phyloP scores from a whole-genome alignment of 768 basidiomycete species.

The Auriscalpium orientale region DNA sequence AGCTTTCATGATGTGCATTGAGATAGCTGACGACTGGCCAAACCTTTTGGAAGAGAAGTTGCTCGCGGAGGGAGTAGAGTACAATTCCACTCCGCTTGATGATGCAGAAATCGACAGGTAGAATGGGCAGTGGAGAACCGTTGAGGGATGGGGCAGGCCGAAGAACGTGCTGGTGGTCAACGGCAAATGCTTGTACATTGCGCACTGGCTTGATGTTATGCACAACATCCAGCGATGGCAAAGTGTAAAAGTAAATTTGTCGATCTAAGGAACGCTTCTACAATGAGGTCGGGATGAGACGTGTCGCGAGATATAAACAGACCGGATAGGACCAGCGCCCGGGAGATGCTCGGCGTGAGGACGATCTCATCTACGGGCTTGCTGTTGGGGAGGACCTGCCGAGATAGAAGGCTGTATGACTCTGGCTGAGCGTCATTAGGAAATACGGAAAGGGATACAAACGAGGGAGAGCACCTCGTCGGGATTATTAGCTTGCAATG shows the following conservation, averaged over 20 bases:
- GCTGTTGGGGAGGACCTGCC: slow-evolving; percentile 52
- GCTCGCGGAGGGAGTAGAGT: slow-evolving; percentile 59
- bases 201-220: slow-evolving; percentile 67
- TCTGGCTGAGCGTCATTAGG: slow-evolving; percentile 13
- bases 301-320: slow-evolving; percentile 18
- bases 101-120: slow-evolving; percentile 63
- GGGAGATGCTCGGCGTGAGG: slow-evolving; percentile 66
- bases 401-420: slow-evolving; percentile 23
- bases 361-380: slow-evolving; percentile 78
- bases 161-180: slow-evolving; percentile 69
- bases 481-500: slow-evolving; percentile 53
- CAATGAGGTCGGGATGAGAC: slow-evolving; percentile 1
- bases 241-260: slow-evolving; percentile 68
- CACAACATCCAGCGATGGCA: slow-evolving; percentile 75
- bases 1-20: background rate
- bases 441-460: background rate
- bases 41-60: slow-evolving; percentile 56
- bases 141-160: slow-evolving; percentile 38
- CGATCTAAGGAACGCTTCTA: slow-evolving; percentile 30
- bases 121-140: slow-evolving; percentile 30
- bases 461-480: slow-evolving; percentile 24
- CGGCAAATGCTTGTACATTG: slow-evolving; percentile 70
- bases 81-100: slow-evolving; percentile 61
- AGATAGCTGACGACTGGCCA: slow-evolving; percentile 1
- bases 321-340: slow-evolving; percentile 74